Conservation (phyloP, 345 rosid species). For the Syzygium aqueum region DNA sequence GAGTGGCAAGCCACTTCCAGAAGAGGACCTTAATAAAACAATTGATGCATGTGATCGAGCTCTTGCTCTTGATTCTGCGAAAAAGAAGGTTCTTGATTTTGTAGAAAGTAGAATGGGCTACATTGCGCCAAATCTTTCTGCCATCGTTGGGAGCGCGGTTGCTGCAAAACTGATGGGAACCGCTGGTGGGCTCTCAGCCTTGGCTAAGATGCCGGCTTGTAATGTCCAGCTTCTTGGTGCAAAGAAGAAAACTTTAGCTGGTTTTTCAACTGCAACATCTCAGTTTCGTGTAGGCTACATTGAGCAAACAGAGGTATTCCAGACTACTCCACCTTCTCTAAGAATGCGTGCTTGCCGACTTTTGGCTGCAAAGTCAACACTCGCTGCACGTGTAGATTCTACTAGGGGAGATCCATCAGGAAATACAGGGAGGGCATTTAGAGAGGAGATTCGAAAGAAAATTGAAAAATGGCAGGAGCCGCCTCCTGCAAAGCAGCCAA, state of each 20-base stretch:
- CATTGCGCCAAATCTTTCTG: constrained; percentile 88
- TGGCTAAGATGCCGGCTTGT: constrained; percentile 98
- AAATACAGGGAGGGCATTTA: constrained; percentile 52
- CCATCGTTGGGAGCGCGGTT: constrained; percentile 93
- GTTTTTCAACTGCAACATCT: constrained; percentile 86
- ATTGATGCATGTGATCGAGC: constrained; percentile 87
- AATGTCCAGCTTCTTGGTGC: constrained; percentile 91
- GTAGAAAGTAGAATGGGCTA: constrained; percentile 95
- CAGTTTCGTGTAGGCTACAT: constrained; percentile 77
- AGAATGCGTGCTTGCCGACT: constrained; percentile 74
- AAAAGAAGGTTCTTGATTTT: constrained; percentile 91
- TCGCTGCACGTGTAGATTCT: constrained; percentile 87
- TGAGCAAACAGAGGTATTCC: constrained; percentile 84
- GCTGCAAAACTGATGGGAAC: constrained; percentile 98
- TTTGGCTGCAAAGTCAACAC: constrained; percentile 78
- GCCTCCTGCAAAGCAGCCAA: constrained; percentile 96
- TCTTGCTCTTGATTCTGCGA: constrained; percentile 60
- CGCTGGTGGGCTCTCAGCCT: constrained; percentile 87
- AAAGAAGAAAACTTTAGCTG: constrained; percentile 90
- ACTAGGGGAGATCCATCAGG: constrained; percentile 79
- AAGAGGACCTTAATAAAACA: constrained; percentile 73
- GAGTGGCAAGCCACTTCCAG: constrained; percentile 84
- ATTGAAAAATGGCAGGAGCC: constrained; percentile 99
- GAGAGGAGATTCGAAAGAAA: constrained; percentile 72
- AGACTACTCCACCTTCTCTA: constrained; percentile 68